Base-by-base conservation (phyloP, 1,284 basidiomycete species). In the Pseudozyma sp. region DNA sequence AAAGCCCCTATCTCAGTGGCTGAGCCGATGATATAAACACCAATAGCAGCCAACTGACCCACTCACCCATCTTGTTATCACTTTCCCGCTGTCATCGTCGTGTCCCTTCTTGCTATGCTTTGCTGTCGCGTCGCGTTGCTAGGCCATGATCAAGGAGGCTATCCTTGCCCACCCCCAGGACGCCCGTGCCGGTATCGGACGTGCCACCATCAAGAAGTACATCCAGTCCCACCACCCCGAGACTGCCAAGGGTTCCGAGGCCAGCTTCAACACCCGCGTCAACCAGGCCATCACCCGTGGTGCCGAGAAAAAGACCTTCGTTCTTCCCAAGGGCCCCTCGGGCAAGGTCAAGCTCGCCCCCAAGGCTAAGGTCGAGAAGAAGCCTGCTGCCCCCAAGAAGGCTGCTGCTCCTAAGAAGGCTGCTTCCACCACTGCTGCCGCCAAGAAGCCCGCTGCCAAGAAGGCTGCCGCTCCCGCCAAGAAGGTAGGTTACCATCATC, bases 191-290 rank as follows among this genome's bases (percentile, higher is more conserved):
- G 94, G 94, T 85, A 93, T 95, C 76, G 95, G 93, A 79, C 92
- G 94, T 61, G 92, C 92, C 66, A 90, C 92, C 83, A 93, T 97
- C 87, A 96, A 96, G 90, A 95, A 94, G 94, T 91, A 79, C 80
- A 88, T 86, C 62, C 70, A 60, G 54, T 70, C 73, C 18, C 77
- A 75, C 74, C 62, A 75, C 60, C 74, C 73, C 54, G 71, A 60
- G 55, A 73, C 77, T 14, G 69, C 77, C 67, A 74, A 77, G 59
- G 59, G 63, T 63, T 70, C 77, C 55, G 75, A 76, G 39, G 88
- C 90, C 66, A 89, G 92, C 47, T 93, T 94, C 87, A 89, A 88
- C 82, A 91, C 90, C 70, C 92, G 94, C 86, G 89, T 97, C 78
- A 89, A 89, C 82, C 91, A 89, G 83, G 94, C 94, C 64, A 92